Evolutionary conservation across 768 basidiomycete species (phyloP), one percentile per base, ranked within the genome.

Genomic region (Cubamyces sp.): DNA sequence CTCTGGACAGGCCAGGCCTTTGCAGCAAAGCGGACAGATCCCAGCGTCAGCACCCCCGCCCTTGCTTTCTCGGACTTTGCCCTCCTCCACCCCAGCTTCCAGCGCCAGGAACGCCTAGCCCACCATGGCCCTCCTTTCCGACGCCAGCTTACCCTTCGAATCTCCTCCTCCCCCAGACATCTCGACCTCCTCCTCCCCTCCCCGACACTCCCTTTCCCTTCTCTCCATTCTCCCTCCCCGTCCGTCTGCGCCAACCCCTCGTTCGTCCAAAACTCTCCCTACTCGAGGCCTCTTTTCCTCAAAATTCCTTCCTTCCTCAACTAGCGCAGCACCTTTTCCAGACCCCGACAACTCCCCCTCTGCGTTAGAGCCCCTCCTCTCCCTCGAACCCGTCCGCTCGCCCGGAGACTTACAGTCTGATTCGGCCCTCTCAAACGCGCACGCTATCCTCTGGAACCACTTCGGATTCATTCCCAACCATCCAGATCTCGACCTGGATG

Each of bases 391-490:
- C 23, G 46, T 15, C 21, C 57, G 16, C 25, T 16, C 55, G 21
- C 49, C 62, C 48, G 34, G 43, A 4, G 43, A 62, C 50, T 34
- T 42, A 14, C 34, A 6, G 34, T 50, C 51, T 43, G 28, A 23
- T 25, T 34, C 34, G 11, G 42, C 39, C 12, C 43, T 48, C 18
- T 26, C 23, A 12, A 46, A 48, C 48, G 57, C 54, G 23, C 54
- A 52, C 49, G 42, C 45, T 18, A 64, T 64, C 49, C 63, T 64
- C 28, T 57, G 54, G 55, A 37, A 56, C 47, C 63, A 57, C 63
- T 64, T 64, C 59, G 63, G 63, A 40, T 64, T 64, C 57, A 60
- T 60, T 60, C 57, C 62, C 40, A 28, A 26, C 62, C 52, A 42
- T 34, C 54, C 63, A 46, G 63, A 56, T 37, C 58, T 64, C 42